Conservation (phyloP, 805 yeast genomes). For the Grigorovia yakushimaensis region DNA sequence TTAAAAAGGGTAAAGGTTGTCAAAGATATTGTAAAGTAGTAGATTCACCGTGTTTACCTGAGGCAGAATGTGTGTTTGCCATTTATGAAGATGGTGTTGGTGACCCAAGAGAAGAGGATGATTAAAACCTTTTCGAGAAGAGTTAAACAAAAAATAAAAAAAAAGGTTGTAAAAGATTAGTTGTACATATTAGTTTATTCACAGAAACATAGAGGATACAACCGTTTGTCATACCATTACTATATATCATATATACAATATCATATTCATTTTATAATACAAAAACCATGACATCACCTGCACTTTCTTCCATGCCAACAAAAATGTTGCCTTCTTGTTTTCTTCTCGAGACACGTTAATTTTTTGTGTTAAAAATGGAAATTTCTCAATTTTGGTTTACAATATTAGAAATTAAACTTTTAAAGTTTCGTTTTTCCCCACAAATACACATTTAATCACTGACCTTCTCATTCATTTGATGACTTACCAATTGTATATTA, state of each 20-base stretch:
- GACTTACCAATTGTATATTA: too few species aligned
- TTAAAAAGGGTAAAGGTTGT: constrained; percentile 85
- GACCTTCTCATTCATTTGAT: not conserved
- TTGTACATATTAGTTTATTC: not conserved
- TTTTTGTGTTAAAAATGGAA: not conserved
- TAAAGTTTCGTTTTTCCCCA: not conserved
- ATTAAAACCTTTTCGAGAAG: constrained; percentile 18
- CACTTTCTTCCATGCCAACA: too few species aligned
- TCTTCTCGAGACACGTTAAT: not conserved
- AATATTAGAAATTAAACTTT: too few species aligned
- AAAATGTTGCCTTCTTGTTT: too few species aligned
- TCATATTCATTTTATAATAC: not conserved
- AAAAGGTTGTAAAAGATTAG: too few species aligned
- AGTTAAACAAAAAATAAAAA: too few species aligned
- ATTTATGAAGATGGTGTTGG: constrained; percentile 95
- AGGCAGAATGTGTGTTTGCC: constrained; percentile 89
- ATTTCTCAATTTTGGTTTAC: not conserved
- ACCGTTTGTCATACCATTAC: not conserved
- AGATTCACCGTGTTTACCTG: constrained; percentile 95
- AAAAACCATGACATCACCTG: not conserved
- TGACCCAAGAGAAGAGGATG: constrained; percentile 81
- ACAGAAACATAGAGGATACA: not conserved
- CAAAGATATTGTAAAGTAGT: constrained; percentile 90
- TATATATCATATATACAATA: not conserved
- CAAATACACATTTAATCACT: not conserved